phyloP scores from a whole-genome alignment of 169 alveolate species.

The Amoebophrya sp. region DNA sequence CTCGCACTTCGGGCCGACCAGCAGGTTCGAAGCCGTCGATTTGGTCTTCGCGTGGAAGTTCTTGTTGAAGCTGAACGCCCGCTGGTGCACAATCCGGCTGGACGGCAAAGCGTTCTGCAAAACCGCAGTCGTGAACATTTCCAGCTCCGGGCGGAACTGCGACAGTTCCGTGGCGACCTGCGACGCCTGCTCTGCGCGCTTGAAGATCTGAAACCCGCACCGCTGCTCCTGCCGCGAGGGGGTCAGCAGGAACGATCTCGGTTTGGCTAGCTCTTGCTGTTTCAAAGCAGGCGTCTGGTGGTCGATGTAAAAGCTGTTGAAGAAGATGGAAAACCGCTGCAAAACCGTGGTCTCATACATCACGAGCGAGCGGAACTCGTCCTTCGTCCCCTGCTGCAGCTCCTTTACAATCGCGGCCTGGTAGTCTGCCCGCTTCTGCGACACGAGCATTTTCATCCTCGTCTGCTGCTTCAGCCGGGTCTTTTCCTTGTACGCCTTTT shows the following conservation, averaged over 20 bases:
- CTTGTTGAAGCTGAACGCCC: background rate
- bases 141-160: background rate
- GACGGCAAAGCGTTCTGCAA: background rate
- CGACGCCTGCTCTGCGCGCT: background rate
- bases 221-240: background rate
- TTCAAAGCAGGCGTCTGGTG: background rate
- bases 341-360: background rate
- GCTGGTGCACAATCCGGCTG: background rate
- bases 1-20: background rate
- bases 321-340: background rate
- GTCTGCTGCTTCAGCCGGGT: background rate
- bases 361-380: background rate
- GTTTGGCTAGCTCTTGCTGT: background rate
- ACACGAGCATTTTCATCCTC: background rate
- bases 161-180: background rate
- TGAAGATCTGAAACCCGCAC: background rate
- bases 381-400: background rate
- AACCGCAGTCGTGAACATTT: background rate
- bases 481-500: background rate
- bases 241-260: background rate
- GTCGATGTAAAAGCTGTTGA: background rate
- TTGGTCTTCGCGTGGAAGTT: background rate
- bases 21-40: background rate
- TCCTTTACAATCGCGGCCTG: background rate
- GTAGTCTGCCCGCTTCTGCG: background rate